Conservation (phyloP, 345 rosid species). For the Erysimum cheiranthoides region DNA sequence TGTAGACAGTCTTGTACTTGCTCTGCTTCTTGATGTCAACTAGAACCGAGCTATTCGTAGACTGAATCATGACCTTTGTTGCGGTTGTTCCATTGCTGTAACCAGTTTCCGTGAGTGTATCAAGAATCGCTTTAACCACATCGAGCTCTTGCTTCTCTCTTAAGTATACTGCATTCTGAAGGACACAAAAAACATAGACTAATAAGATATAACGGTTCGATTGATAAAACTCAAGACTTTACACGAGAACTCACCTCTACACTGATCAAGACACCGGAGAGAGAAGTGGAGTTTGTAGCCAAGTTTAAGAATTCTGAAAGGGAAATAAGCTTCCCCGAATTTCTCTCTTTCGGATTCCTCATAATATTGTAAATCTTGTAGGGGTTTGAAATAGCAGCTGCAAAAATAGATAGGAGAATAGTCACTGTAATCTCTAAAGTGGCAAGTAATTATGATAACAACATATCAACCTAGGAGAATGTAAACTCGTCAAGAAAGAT, state of each 20-base stretch:
- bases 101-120: conserved; percentile 60
- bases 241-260: conserved; percentile 69
- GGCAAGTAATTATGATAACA: too few species aligned
- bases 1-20: conserved; percentile 62
- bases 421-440: too few species aligned
- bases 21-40: conserved; percentile 53
- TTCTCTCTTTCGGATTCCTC: conserved; percentile 65
- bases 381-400: conserved; percentile 69
- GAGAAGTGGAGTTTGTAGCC: conserved; percentile 61
- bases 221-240: too few species aligned
- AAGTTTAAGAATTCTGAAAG: conserved; percentile 65
- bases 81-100: conserved; percentile 47
- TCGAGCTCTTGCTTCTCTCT: too few species aligned
- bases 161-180: too few species aligned
- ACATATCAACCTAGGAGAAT: too few species aligned
- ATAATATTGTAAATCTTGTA: conserved; percentile 25
- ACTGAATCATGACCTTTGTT: conserved; percentile 70
- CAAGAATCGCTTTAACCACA: conserved; percentile 57
- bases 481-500: too few species aligned
- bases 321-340: conserved; percentile 52
- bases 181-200: too few species aligned
- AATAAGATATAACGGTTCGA: too few species aligned
- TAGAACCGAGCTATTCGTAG: conserved; percentile 72
- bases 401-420: conserved; percentile 20
- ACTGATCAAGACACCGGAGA: conserved; percentile 68